These are phyloP conservation scores for Zhuliangozyma blackwelliae DNA, from an alignment of 1,139 yeast genomes.

Conservation along the genomic window DNA sequence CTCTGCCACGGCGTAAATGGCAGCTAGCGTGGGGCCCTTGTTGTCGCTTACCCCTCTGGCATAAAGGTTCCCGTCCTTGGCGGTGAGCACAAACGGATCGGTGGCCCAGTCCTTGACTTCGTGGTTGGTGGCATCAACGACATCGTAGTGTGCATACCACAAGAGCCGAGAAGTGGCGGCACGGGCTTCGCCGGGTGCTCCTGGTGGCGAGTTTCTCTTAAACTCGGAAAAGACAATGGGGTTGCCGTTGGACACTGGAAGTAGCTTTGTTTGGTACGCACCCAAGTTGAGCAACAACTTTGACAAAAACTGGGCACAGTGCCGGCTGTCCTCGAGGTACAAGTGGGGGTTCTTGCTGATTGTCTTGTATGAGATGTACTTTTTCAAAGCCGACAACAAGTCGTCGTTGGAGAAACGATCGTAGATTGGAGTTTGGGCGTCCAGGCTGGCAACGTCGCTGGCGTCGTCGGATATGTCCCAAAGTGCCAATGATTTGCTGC, in stretches of 20 bases:
- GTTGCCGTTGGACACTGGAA: conserved; percentile 73
- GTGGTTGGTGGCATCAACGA: conserved; percentile 52
- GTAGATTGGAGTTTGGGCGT: background rate
- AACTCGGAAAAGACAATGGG: conserved; percentile 82
- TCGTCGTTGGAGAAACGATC: conserved; percentile 48
- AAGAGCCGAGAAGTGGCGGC: conserved; percentile 41
- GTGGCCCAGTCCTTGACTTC: conserved; percentile 64
- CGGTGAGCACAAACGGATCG: conserved; percentile 71
- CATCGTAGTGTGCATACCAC: conserved; percentile 97
- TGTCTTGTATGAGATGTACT: conserved; percentile 66
- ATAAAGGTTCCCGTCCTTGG: conserved; percentile 79
- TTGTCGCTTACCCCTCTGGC: conserved; percentile 95
- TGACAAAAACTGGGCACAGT: conserved; percentile 76
- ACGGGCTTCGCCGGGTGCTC: background rate
- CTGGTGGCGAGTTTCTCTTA: conserved; percentile 30
- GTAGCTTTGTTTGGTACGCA: conserved; percentile 59
- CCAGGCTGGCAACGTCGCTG: background rate
- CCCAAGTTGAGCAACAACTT: conserved; percentile 66
- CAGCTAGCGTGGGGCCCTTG: conserved; percentile 91
- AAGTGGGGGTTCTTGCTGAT: conserved; percentile 68
- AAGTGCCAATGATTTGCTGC: conserved; percentile 29
- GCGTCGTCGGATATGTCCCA: conserved; percentile 26
- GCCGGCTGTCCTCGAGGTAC: conserved; percentile 74
- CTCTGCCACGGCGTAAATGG: conserved; percentile 83
- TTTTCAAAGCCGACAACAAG: conserved; percentile 57